Evolutionary conservation across 169 alveolate genomes (phyloP).

Genomic region (Cyclospora cayetanensis): DNA sequence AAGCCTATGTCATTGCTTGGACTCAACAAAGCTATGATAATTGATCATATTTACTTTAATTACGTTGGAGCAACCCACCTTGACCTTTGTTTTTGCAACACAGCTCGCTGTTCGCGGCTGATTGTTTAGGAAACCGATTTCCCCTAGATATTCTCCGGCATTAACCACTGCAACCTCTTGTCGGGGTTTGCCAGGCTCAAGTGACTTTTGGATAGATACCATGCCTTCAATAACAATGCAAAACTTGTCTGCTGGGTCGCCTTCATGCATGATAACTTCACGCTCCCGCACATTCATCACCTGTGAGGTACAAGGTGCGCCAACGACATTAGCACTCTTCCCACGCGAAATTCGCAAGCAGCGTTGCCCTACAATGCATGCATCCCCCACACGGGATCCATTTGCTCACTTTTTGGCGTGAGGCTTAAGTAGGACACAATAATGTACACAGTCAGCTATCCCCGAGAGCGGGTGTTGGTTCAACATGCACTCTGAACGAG

Average conservation of each 20-base stretch:
- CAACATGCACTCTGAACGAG: no score
- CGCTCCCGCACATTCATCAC: conserved; percentile 63
- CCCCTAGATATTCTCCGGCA: conserved; percentile 82
- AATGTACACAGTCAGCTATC: no score
- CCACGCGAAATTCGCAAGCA: not conserved
- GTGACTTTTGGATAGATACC: conserved; percentile 79
- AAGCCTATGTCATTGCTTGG: no score
- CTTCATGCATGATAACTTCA: conserved; percentile 79
- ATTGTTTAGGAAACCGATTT: conserved; percentile 77
- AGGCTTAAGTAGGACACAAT: not conserved
- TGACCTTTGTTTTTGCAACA: conserved; percentile 80
- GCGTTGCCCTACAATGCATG: not conserved
- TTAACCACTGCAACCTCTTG: conserved; percentile 69
- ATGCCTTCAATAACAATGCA: conserved; percentile 79
- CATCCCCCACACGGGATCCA: not conserved
- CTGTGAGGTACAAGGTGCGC: conserved; percentile 5
- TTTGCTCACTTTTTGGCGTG: not conserved
- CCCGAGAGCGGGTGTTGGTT: no score
- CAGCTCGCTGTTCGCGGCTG: conserved; percentile 77
- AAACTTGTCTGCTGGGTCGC: conserved; percentile 81
- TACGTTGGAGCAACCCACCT: conserved; percentile 62
- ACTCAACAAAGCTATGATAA: no score
- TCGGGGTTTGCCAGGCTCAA: conserved; percentile 73
- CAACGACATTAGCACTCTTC: not conserved
- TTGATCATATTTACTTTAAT: no score